A percentile compares a stretch with the other conserved stretches of the same genome.
phyloP scores from a whole-genome alignment of 2,329 filamentous ascomycete species.

The Allantophomopsis lycopodina region DNA sequence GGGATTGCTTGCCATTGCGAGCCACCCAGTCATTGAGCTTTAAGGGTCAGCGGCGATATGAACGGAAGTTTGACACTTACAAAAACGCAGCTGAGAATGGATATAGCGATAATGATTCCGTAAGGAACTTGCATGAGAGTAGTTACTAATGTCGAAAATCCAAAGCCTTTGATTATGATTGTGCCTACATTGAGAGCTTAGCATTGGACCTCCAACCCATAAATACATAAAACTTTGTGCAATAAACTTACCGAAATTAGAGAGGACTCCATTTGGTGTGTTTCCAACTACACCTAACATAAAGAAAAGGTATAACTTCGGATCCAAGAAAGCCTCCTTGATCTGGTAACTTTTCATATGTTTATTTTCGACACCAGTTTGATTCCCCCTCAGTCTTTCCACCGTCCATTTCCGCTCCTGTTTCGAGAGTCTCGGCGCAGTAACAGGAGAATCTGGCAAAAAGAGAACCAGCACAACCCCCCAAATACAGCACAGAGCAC shows the following conservation, averaged over 20 bases:
- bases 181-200: conserved; percentile 20
- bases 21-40: conserved; percentile 30
- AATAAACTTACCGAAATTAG: conserved; percentile 25
- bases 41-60: too few species aligned
- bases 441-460: conserved; percentile 6
- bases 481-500: conserved; percentile 33
- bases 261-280: conserved; percentile 39
- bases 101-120: conserved; percentile 40
- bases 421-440: conserved; percentile 30
- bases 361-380: conserved; percentile 10
- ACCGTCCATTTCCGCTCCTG: conserved; percentile 15
- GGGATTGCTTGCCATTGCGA: conserved; percentile 24
- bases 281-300: conserved; percentile 34
- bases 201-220: too few species aligned
- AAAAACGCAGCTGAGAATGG: conserved; percentile 41
- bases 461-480: conserved; percentile 10
- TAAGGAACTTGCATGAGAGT: conserved; percentile 38
- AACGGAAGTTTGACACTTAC: too few species aligned
- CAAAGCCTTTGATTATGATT: conserved; percentile 40
- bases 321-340: conserved; percentile 9
- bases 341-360: conserved; percentile 8
- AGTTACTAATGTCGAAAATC: conserved; percentile 36
- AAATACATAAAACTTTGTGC: too few species aligned
- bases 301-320: conserved; percentile 20
- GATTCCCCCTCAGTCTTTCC: conserved; percentile 7